Evolutionary conservation across 495 filamentous ascomycete genomes (phyloP).

Genomic region (Lichenothelia convexa): DNA sequence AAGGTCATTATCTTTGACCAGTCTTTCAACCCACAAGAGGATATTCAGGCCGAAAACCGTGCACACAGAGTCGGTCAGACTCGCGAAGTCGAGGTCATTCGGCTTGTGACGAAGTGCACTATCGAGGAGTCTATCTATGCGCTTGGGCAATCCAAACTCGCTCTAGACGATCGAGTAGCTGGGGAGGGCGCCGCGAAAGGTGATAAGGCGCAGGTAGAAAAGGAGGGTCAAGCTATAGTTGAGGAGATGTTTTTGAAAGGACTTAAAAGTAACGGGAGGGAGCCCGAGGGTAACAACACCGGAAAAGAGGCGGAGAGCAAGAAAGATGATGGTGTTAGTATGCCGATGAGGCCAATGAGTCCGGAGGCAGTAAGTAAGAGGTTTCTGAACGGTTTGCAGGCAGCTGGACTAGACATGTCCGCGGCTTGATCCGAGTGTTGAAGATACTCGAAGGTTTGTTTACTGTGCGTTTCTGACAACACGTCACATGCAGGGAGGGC

Average conservation of each 20-base stretch:
- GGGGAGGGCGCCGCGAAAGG: conserved; percentile 27
- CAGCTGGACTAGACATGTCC: conserved; percentile 16
- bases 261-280: conserved; percentile 9
- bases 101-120: conserved; percentile 63
- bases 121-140: conserved; percentile 88
- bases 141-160: conserved; percentile 76
- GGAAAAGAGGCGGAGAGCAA: conserved; percentile 3
- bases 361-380: conserved; percentile 18
- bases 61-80: conserved; percentile 89
- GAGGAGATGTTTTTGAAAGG: conserved; percentile 41
- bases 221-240: conserved; percentile 40
- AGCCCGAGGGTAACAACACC: background rate
- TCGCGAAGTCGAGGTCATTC: conserved; percentile 67
- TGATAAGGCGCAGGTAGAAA: conserved; percentile 28
- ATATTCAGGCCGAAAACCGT: conserved; percentile 89
- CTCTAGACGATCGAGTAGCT: conserved; percentile 71
- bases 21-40: conserved; percentile 90
- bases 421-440: too few relatives aligned
- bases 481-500: too few relatives aligned
- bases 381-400: conserved; percentile 20
- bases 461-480: too few relatives aligned
- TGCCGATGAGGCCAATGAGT: too few relatives aligned
- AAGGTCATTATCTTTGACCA: conserved; percentile 96
- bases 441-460: too few relatives aligned
- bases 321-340: too few relatives aligned